Conservation (phyloP, 495 filamentous ascomycete genomes). For the Penicillium antarcticum region DNA sequence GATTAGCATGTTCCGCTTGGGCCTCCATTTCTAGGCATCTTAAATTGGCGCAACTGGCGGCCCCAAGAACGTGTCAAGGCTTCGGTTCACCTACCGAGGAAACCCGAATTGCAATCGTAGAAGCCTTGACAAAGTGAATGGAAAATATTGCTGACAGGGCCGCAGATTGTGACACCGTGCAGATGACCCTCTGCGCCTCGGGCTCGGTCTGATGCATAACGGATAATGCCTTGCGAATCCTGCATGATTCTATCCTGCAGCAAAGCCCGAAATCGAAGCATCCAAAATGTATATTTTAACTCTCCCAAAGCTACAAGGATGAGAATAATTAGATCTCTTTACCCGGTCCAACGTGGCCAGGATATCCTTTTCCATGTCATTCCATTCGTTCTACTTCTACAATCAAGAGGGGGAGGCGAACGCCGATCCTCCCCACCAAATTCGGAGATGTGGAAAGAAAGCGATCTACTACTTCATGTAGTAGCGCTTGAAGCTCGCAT, state of each 20-base stretch:
- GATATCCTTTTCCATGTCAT: slow-evolving; percentile 1
- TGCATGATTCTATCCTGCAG: slow-evolving; percentile 8
- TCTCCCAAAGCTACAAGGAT: too few species aligned
- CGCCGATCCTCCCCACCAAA: not conserved
- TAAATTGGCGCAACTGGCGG: not conserved
- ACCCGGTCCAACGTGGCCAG: not conserved
- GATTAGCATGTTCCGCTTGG: not conserved
- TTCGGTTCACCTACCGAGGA: not conserved
- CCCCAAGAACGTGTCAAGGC: not conserved
- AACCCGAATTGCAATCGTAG: not conserved
- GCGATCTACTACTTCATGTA: not conserved
- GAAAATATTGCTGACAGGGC: slow-evolving; percentile 7
- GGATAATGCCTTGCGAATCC: slow-evolving; percentile 13
- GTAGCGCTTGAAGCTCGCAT: slow-evolving; percentile 2
- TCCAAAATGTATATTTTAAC: not conserved
- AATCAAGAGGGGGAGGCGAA: not conserved
- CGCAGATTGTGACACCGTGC: slow-evolving; percentile 25
- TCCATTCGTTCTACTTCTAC: not conserved
- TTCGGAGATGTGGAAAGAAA: not conserved
- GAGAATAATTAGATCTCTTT: not conserved
- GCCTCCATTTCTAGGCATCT: not conserved
- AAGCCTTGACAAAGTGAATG: slow-evolving; percentile 8
- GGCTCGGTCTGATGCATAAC: not conserved
- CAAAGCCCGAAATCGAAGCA: not conserved
- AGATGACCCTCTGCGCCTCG: slow-evolving; percentile 28